Evolutionary conservation across 441 rosid species (phyloP).

Genomic region (Pelargonium fulgidum): DNA sequence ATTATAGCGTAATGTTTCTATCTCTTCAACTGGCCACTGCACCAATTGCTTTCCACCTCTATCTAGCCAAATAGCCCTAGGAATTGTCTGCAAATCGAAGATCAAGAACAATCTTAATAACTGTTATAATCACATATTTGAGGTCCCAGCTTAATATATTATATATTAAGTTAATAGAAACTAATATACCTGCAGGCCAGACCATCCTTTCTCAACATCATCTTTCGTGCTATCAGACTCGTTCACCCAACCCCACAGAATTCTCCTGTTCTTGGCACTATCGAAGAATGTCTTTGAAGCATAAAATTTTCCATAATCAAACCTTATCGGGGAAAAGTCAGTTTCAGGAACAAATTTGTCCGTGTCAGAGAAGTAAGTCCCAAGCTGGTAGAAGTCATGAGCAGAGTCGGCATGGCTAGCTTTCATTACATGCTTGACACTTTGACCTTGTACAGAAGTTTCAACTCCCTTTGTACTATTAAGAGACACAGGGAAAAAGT

Average conservation of each 20-base stretch:
- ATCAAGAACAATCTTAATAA: neutral
- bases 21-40: conserved; percentile 20
- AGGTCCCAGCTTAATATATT: neutral
- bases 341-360: neutral
- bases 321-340: neutral
- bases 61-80: conserved; percentile 11
- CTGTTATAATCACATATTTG: neutral
- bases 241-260: neutral
- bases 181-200: conserved; percentile 1
- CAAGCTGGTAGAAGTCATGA: conserved; percentile 3
- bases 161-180: neutral
- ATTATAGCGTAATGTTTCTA: conserved; percentile 9
- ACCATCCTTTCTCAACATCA: conserved; percentile 7
- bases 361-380: neutral
- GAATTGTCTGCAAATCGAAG: conserved; percentile 9
- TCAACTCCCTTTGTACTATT: conserved; percentile 4
- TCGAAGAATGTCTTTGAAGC: conserved; percentile 1
- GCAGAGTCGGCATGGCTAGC: neutral
- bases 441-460: conserved; percentile 6
- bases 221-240: conserved; percentile 6
- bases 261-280: conserved; percentile 9
- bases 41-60: conserved; percentile 12
- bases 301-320: conserved; percentile 5
- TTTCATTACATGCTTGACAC: conserved; percentile 15
- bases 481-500: conserved; percentile 11